These are phyloP conservation scores for Globisporangium radiosum DNA, from an alignment of 352 stramenopile genomes.

Conservation along the genomic window DNA sequence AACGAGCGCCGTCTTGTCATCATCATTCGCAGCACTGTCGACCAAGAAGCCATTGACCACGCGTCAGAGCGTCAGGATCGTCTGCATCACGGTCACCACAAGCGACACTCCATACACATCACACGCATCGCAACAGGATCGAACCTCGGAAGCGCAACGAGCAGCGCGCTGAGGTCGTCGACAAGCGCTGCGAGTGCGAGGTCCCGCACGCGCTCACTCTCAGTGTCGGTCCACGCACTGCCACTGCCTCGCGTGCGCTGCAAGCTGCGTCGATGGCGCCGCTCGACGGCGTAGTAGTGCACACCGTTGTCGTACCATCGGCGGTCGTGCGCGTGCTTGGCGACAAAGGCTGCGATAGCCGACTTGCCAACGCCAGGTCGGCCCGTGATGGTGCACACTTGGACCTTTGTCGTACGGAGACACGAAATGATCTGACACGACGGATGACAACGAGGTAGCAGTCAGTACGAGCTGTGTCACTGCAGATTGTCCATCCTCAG, in stretches of 20 bases:
- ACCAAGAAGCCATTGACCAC: too few species aligned
- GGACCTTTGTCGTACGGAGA: slow-evolving; percentile 23
- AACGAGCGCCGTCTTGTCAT: slow-evolving; percentile 25
- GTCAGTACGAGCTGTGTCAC: too few species aligned
- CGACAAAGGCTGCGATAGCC: slow-evolving; percentile 46
- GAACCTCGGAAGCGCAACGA: slow-evolving; percentile 33
- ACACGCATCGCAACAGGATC: not conserved
- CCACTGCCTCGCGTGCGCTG: not conserved
- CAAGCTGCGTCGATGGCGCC: not conserved
- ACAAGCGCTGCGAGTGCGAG: slow-evolving; percentile 20
- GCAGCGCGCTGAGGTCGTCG: slow-evolving; percentile 19
- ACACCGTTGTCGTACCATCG: slow-evolving; percentile 42
- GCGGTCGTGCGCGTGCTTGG: slow-evolving; percentile 35
- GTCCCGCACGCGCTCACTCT: not conserved
- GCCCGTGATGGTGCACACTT: slow-evolving; percentile 45
- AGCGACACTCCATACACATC: too few species aligned
- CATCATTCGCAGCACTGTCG: slow-evolving; percentile 6
- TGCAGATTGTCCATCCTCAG: too few species aligned
- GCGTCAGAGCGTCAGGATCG: too few species aligned
- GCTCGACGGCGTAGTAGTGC: slow-evolving; percentile 48
- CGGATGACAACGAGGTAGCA: too few species aligned
- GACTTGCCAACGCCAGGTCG: slow-evolving; percentile 50
- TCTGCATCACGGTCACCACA: too few species aligned
- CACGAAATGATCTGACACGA: slow-evolving; percentile 20
- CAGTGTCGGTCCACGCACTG: too few species aligned